phyloP scores from a whole-genome alignment of 2,329 filamentous ascomycete species.

The Fusarium sp. region DNA sequence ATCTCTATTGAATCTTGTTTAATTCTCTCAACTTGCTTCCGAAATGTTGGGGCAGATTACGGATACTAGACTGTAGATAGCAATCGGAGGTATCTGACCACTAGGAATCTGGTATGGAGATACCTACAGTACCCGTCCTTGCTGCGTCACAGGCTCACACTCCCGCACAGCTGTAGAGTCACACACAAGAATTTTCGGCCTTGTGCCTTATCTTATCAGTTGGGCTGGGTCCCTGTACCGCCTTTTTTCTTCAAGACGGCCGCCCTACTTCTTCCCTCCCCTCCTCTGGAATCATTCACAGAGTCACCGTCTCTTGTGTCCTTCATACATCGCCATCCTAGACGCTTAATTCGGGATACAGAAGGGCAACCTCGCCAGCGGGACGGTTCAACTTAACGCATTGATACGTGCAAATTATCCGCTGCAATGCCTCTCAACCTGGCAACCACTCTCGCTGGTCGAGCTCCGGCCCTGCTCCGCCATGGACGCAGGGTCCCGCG shows the following conservation, averaged over 20 bases:
- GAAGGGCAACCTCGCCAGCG: slow-evolving; percentile 54
- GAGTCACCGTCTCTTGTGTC: slow-evolving; percentile 48
- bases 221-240: slow-evolving; percentile 28
- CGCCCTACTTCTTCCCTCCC: slow-evolving; percentile 34
- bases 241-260: slow-evolving; percentile 45
- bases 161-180: slow-evolving; percentile 27
- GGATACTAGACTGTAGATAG: slow-evolving; percentile 7
- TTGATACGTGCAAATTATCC: slow-evolving; percentile 53
- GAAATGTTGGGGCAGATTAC: slow-evolving; percentile 46
- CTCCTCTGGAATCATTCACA: slow-evolving; percentile 40
- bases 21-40: slow-evolving; percentile 35
- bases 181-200: slow-evolving; percentile 46
- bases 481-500: slow-evolving; percentile 66
- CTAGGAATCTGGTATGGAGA: slow-evolving; percentile 22
- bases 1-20: slow-evolving; percentile 39
- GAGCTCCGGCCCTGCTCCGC: slow-evolving; percentile 71
- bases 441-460: slow-evolving; percentile 65
- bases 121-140: slow-evolving; percentile 12
- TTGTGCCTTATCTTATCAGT: slow-evolving; percentile 49
- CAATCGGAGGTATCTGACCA: slow-evolving; percentile 33
- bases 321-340: slow-evolving; percentile 42
- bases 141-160: slow-evolving; percentile 17
- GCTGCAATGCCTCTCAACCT: slow-evolving; percentile 59
- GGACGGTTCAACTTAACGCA: slow-evolving; percentile 55
- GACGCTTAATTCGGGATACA: slow-evolving; percentile 52